Conservation (phyloP, 2,329 filamentous ascomycete genomes). For the Microsporum ferrugineum region DNA sequence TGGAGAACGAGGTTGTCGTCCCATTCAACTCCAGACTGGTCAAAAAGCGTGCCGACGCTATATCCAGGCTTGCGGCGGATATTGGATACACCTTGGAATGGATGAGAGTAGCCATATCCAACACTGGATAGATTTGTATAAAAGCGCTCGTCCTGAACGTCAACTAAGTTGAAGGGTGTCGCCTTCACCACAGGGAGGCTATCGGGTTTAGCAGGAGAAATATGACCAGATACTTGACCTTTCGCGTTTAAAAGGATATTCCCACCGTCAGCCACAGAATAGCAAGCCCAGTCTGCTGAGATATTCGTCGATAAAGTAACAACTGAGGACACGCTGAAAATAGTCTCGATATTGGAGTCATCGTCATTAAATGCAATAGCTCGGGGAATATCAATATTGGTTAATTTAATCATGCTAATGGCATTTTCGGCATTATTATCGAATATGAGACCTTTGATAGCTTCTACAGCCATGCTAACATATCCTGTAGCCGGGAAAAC, state of each 20-base stretch:
- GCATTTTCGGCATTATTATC: not conserved
- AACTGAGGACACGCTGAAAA: slow-evolving; percentile 13
- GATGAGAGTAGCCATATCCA: not conserved
- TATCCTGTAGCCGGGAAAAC: slow-evolving; percentile 24
- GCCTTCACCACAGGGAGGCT: not conserved
- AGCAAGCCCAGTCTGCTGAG: not conserved
- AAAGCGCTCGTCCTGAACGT: not conserved
- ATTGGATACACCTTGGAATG: slow-evolving; percentile 12
- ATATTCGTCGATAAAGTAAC: slow-evolving; percentile 4
- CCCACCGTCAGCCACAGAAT: not conserved
- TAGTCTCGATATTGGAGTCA: not conserved
- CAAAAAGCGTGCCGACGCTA: not conserved
- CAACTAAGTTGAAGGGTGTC: not conserved
- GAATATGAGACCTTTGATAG: slow-evolving; percentile 13
- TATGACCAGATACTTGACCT: not conserved
- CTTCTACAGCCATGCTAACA: slow-evolving; percentile 20
- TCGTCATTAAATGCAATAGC: slow-evolving; percentile 12
- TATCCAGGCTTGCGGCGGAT: not conserved
- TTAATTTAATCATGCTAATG: slow-evolving; percentile 13
- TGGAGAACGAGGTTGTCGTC: slow-evolving; percentile 9
- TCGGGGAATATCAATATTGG: slow-evolving; percentile 14
- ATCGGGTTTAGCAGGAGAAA: not conserved
- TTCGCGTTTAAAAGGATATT: not conserved
- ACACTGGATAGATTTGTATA: not conserved
- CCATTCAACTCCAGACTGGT: not conserved